Evolutionary conservation across 345 rosid genomes (phyloP).

Genomic region (Heritiera fomes): DNA sequence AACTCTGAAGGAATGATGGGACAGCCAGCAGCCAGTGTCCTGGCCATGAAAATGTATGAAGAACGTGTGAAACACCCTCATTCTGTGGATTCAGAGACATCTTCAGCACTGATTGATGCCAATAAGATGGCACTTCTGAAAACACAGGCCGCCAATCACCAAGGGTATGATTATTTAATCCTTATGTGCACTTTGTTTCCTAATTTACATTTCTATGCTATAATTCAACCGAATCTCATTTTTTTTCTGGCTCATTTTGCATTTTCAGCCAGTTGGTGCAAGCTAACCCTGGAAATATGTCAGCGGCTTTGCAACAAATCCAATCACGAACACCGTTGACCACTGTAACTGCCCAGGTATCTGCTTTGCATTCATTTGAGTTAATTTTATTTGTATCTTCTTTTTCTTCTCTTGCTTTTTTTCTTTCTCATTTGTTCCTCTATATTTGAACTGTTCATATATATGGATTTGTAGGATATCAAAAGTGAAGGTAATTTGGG

Average conservation of each 20-base stretch:
- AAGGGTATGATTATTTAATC: slow-evolving; percentile 38
- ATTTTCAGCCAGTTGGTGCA: slow-evolving; percentile 60
- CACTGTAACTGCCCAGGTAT: slow-evolving; percentile 35
- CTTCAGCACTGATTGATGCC: slow-evolving; percentile 52
- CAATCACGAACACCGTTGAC: slow-evolving; percentile 40
- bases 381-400: background rate
- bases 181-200: background rate
- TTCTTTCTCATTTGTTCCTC: background rate
- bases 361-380: background rate
- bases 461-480: slow-evolving; percentile 46
- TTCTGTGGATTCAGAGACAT: slow-evolving; percentile 53
- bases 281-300: slow-evolving; percentile 50
- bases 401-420: background rate
- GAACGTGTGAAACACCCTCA: slow-evolving; percentile 57
- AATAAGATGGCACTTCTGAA: slow-evolving; percentile 52
- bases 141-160: slow-evolving; percentile 42
- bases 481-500: slow-evolving; percentile 54
- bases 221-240: background rate
- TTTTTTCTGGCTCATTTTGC: slow-evolving; percentile 17
- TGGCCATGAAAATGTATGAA: slow-evolving; percentile 67
- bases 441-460: slow-evolving; percentile 25
- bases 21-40: slow-evolving; percentile 52
- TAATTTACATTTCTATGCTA: background rate
- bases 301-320: slow-evolving; percentile 53
- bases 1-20: slow-evolving; percentile 62